phyloP scores from a whole-genome alignment of 2,329 filamentous ascomycete genomes.

The Metarhizium sp. region DNA sequence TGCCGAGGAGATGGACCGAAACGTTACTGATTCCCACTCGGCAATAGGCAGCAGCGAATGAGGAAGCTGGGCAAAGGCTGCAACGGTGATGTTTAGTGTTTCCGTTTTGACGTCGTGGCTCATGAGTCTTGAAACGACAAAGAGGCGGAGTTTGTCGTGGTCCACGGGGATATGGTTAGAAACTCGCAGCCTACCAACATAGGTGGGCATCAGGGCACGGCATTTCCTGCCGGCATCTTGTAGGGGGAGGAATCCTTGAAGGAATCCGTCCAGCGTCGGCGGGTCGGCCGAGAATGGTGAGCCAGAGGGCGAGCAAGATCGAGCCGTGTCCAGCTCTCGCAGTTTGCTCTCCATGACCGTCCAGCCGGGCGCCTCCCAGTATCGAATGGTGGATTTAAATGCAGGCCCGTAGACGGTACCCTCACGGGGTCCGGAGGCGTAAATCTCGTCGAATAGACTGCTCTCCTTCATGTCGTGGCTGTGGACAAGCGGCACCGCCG shows the following conservation, averaged over 20 bases:
- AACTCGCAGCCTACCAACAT: conserved; percentile 18
- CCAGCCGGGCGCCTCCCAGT: conserved; percentile 9
- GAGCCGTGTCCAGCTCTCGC: conserved; percentile 10
- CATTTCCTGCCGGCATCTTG: conserved; percentile 12
- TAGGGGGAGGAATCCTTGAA: conserved; percentile 15
- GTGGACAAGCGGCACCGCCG: no score
- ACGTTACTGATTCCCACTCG: conserved; percentile 14
- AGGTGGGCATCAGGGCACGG: conserved; percentile 19
- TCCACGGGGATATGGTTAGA: conserved; percentile 17
- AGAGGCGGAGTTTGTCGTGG: conserved; percentile 9
- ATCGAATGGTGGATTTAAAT: no score
- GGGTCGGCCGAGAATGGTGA: conserved; percentile 17
- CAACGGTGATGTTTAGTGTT: conserved; percentile 15
- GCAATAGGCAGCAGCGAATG: conserved; percentile 9
- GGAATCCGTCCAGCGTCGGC: conserved; percentile 17
- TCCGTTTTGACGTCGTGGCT: conserved; percentile 16
- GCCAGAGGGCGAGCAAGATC: conserved; percentile 6
- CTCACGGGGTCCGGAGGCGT: no score
- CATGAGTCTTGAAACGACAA: conserved; percentile 15
- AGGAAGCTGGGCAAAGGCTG: conserved; percentile 10
- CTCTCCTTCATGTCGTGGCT: no score
- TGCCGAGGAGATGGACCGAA: conserved; percentile 5
- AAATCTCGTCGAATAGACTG: no score
- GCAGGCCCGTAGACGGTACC: no score
- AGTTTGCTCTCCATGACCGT: conserved; percentile 13